Evolutionary conservation across 805 yeast species (phyloP).

Genomic region (Danielia oregonensis): DNA sequence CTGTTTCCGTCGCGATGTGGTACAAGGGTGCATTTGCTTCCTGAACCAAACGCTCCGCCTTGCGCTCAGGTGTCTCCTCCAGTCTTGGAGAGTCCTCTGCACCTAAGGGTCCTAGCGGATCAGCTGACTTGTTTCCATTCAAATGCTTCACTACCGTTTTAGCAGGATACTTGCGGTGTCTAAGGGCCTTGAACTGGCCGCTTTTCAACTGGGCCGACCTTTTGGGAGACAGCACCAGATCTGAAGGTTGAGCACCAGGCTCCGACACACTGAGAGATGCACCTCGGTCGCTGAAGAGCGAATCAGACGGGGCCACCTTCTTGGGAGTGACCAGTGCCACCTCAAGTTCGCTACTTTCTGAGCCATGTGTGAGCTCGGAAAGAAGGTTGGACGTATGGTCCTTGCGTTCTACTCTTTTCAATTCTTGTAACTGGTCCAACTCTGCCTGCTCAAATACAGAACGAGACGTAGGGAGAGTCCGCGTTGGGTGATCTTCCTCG

Average conservation of each 20-base stretch:
- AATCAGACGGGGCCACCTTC: constrained; percentile 17
- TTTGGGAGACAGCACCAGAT: constrained; percentile 6
- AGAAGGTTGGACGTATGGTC: constrained; percentile 20
- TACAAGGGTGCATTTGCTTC: constrained; percentile 56
- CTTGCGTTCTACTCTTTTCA: constrained; percentile 33
- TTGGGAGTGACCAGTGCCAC: constrained; percentile 10
- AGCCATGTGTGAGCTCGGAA: constrained; percentile 12
- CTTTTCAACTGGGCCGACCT: constrained; percentile 16
- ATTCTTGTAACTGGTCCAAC: constrained; percentile 21
- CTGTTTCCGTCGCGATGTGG: constrained; percentile 24
- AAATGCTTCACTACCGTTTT: constrained; percentile 30
- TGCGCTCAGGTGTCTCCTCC: constrained; percentile 8
- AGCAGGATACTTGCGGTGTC: constrained; percentile 28
- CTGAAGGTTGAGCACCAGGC: constrained; percentile 1
- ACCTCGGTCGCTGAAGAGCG: constrained; percentile 33
- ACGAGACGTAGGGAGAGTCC: neutral
- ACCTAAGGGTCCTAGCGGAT: constrained; percentile 29
- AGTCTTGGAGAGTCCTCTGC: constrained; percentile 4
- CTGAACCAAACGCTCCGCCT: constrained; percentile 34
- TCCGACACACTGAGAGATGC: constrained; percentile 21
- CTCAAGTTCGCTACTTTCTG: constrained; percentile 7
- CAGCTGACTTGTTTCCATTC: constrained; percentile 7
- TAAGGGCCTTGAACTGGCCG: constrained; percentile 29
- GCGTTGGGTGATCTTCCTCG: constrained; percentile 6
- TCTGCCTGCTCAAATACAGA: constrained; percentile 15